Percentiles rank a stretch among this genome's conserved stretches.
These are phyloP conservation scores for Xylaria digitata DNA, from an alignment of 2,329 filamentous ascomycete genomes.

Conservation along the genomic window DNA sequence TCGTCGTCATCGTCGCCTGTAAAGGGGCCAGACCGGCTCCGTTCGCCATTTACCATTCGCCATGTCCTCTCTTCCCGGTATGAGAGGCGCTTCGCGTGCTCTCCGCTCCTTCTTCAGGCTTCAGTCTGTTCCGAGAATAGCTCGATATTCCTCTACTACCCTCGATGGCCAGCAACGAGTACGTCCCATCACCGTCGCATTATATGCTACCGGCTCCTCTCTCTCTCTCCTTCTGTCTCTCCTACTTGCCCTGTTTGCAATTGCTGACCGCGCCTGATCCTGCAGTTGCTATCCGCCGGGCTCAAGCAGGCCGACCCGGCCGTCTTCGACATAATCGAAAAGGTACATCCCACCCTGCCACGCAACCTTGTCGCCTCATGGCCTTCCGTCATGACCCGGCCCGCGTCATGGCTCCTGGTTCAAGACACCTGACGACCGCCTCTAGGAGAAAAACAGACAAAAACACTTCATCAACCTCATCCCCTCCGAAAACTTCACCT, in stretches of 20 bases:
- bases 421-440: conserved; percentile 25
- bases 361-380: conserved; percentile 5
- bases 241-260: background rate
- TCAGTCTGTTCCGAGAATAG: conserved; percentile 49
- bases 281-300: conserved; percentile 80
- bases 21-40: background rate
- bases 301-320: conserved; percentile 87
- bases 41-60: conserved; percentile 4
- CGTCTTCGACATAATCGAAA: conserved; percentile 90
- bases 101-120: conserved; percentile 52
- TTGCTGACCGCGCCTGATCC: conserved; percentile 32
- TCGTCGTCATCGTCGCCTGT: conserved; percentile 3
- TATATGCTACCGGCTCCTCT: background rate
- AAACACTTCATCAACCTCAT: conserved; percentile 99
- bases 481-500: conserved; percentile 95
- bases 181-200: conserved; percentile 36
- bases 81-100: conserved; percentile 62
- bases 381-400: background rate
- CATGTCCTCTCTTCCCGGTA: conserved; percentile 60
- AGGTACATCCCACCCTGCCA: conserved; percentile 63
- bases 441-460: conserved; percentile 91
- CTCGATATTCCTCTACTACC: conserved; percentile 58
- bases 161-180: conserved; percentile 71
- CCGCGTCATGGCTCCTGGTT: too few species aligned
- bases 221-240: too few species aligned